Evolutionary conservation across 2,329 filamentous ascomycete species (phyloP), one percentile per base, ranked within the genome.

Genomic region (Cryoendolithus antarcticus): DNA sequence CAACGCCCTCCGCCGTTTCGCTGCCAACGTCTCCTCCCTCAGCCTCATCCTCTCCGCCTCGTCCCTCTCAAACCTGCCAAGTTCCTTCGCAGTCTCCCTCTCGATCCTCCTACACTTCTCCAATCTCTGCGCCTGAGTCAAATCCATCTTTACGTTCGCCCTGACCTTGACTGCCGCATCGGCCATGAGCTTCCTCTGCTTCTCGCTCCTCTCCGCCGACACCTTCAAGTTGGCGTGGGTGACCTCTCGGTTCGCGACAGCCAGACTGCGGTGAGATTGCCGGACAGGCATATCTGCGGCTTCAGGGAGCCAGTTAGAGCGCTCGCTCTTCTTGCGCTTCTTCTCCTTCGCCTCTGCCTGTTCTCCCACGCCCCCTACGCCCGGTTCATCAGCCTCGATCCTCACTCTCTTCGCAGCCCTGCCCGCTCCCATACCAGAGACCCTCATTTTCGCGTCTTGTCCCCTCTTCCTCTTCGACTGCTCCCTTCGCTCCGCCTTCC

Each of bases 11-110:
- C 86, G 85, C 53, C 93, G 83, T 50, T 96, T 67, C 9, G 89
- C 91, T 30, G 89, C 86, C 35, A 96, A 69, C 62, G 82, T 89
- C 31, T 79, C 82, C 47, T 77, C 74, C 44, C 89, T 74, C 55
- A 93, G 83, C 52, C 89, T 85, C 48, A 88, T 82, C 42, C 89
- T 77, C 57, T 82, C 78, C 62, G 86, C 86, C 63, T 98, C 91
- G 5, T 86, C 84, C 59, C 86, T 82, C 60, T 96, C 88, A 88
- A 89, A 96, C 40, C 85, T 74, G 55, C 95, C 54, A 94, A 65
- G 60, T 82, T 96, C 69, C 85, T 93, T 49, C n/a, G 50, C 81
- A 75, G 60, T 98, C 52, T 80, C 71, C 60, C 82, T 81, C 62
- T 96, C 91, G 5, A 93, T 80, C 38, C 79, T 66, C 32, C 44